A percentile compares a stretch with the other conserved stretches of the same genome.
phyloP scores from a whole-genome alignment of 1,284 basidiomycete species.

The Moesziomyces globuligerus region DNA sequence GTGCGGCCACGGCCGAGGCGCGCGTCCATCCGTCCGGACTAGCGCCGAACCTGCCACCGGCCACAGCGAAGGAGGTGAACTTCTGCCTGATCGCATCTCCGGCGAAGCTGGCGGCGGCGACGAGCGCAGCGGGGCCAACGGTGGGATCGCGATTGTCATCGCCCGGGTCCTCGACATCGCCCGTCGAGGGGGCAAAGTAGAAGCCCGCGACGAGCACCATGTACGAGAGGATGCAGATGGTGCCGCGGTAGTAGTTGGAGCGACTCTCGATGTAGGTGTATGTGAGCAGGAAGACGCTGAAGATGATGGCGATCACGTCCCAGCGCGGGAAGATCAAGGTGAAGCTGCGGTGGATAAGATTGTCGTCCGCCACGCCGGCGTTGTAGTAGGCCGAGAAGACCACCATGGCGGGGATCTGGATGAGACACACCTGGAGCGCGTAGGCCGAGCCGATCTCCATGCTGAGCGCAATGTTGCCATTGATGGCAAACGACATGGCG shows the following conservation, averaged over 20 bases:
- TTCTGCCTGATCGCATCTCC: not conserved
- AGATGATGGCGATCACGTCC: conserved; percentile 94
- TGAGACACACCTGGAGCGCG: conserved; percentile 94
- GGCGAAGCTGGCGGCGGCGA: not conserved
- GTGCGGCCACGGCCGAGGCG: conserved; percentile 6
- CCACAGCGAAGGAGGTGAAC: conserved; percentile 21
- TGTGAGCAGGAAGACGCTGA: conserved; percentile 84
- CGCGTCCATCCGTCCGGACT: conserved; percentile 9
- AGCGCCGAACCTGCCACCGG: conserved; percentile 33
- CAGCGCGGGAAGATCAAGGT: conserved; percentile 93
- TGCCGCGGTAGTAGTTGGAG: conserved; percentile 80
- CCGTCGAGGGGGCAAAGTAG: conserved; percentile 63
- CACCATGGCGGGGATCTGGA: conserved; percentile 99
- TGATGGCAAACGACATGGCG: conserved; percentile 97
- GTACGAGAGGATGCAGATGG: conserved; percentile 62
- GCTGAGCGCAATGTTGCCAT: conserved; percentile 90
- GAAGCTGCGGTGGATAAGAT: conserved; percentile 53
- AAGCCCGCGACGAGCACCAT: conserved; percentile 64
- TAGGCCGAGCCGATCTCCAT: conserved; percentile 99
- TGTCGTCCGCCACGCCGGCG: conserved; percentile 74
- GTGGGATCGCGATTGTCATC: conserved; percentile 35
- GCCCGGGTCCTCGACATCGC: conserved; percentile 55
- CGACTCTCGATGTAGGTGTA: conserved; percentile 99
- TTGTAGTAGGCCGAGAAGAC: conserved; percentile 95
- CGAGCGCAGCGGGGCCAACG: conserved; percentile 1